phyloP scores from a whole-genome alignment of 345 rosid species.

The Chamaenerion angustifolium region DNA sequence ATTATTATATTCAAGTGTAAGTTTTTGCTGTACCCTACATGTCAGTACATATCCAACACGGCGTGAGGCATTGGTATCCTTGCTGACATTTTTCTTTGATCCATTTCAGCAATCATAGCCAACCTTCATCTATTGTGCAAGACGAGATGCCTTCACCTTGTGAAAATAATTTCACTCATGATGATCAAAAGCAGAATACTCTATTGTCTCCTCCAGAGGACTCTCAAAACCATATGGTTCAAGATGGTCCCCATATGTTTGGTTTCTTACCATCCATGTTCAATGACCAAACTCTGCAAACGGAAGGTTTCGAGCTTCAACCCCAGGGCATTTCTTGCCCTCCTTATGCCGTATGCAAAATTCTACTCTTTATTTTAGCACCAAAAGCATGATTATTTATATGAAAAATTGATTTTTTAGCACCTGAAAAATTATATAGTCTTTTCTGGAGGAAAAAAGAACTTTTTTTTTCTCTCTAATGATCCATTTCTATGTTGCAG shows the following conservation, averaged over 20 bases:
- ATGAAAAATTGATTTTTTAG: too few species aligned
- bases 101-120: slow-evolving; percentile 3
- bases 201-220: slow-evolving; percentile 21
- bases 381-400: too few species aligned
- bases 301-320: slow-evolving; percentile 42
- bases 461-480: background rate
- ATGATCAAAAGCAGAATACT: slow-evolving; percentile 23
- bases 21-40: too few species aligned
- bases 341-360: slow-evolving; percentile 22
- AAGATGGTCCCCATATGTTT: slow-evolving; percentile 43
- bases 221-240: slow-evolving; percentile 32
- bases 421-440: too few species aligned
- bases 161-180: slow-evolving; percentile 15
- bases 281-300: slow-evolving; percentile 26
- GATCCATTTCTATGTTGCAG: slow-evolving; percentile 26
- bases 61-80: too few species aligned
- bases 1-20: too few species aligned
- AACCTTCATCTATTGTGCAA: slow-evolving; percentile 19
- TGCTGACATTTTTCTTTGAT: too few species aligned
- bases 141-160: slow-evolving; percentile 18
- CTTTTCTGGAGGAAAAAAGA: background rate
- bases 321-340: slow-evolving; percentile 21
- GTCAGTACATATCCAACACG: too few species aligned
- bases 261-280: slow-evolving; percentile 32
- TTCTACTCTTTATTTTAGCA: background rate